Evolutionary conservation across 352 stramenopile genomes (phyloP).

Genomic region (Phytophthora capsici): DNA sequence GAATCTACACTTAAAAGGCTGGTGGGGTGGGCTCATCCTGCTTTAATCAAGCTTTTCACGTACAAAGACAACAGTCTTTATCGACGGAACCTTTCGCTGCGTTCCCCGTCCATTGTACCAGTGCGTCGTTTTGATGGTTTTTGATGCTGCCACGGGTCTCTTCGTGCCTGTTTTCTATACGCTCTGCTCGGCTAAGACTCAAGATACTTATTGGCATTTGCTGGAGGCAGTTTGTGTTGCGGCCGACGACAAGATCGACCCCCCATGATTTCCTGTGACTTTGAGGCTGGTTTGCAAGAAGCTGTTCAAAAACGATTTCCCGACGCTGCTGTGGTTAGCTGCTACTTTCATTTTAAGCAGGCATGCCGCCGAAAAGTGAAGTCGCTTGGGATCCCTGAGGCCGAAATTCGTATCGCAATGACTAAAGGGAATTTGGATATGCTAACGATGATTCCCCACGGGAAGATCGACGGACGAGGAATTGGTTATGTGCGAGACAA

Average conservation of each 20-base stretch:
- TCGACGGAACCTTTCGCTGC: slow-evolving; percentile 35
- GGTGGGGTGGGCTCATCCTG: not conserved
- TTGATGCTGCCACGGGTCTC: slow-evolving; percentile 8
- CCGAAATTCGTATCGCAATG: slow-evolving; percentile 14
- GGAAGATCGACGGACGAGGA: no score
- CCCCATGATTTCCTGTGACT: slow-evolving; percentile 33
- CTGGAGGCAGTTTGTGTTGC: not conserved
- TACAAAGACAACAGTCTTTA: slow-evolving; percentile 21
- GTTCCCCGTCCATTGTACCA: slow-evolving; percentile 14
- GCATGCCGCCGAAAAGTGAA: slow-evolving; percentile 17
- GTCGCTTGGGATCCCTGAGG: not conserved
- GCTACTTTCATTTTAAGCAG: slow-evolving; percentile 29
- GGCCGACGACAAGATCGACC: slow-evolving; percentile 6
- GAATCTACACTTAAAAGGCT: no score
- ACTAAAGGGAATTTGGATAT: slow-evolving; percentile 9
- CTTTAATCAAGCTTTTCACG: not conserved
- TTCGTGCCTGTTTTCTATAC: slow-evolving; percentile 4
- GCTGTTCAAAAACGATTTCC: slow-evolving; percentile 19
- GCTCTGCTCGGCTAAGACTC: slow-evolving; percentile 8
- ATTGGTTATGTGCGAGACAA: no score
- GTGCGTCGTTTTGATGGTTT: slow-evolving; percentile 22
- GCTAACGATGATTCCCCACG: slow-evolving; percentile 5
- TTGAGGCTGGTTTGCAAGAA: slow-evolving; percentile 20
- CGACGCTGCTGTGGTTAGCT: slow-evolving; percentile 5
- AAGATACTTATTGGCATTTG: slow-evolving; percentile 20